Evolutionary conservation across 1,284 basidiomycete genomes (phyloP), one percentile per base, ranked within the genome.

Genomic region (Takashimella koratensis): DNA sequence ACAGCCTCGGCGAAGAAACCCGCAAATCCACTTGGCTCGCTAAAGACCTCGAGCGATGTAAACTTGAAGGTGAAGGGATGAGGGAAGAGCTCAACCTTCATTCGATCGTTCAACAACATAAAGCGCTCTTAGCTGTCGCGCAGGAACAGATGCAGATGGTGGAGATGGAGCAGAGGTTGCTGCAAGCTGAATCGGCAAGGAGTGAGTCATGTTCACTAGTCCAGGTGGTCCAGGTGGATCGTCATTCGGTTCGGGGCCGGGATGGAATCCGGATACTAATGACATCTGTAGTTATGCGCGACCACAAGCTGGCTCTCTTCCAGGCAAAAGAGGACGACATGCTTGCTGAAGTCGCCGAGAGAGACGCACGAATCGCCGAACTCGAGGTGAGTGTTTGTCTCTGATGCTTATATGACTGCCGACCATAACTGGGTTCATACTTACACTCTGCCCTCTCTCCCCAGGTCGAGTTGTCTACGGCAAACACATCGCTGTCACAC

Each of bases 31-130:
- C 24, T 47, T 5, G 21, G 30, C 11, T 53, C 16, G 36, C 24
- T 22, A 62, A 51, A 20, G 65, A 70, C 27, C 52, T 64, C 3
- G 55, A 62, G 39, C 45, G 55, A 30, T 60, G 57, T 45, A 49
- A 54, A 52, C 36, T 47, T 2, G 66, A 68, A 45, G 64, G 62
- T 0, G 62, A 66, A 16, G 54, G 50, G 3, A 66, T 71, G 65
- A 57, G 65, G 8, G 63, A 71, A n/a, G 70, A 73, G 72, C 51
- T 74, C 1, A 62, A 71, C 20, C 58, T 71, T 2, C 53, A 62
- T 24, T 64, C 68, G 1, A 22, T 60, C 5, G 52, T 71, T 0
- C 60, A 64, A 43, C 68, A 68, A 49, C 68, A 70, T 30, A 68
- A 67, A 50, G 68, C 69, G 2, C 27, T 67, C 1, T 49, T 74